Evolutionary conservation across 2,329 filamentous ascomycete species (phyloP).

Genomic region (Coccinonectria pachysandricola): DNA sequence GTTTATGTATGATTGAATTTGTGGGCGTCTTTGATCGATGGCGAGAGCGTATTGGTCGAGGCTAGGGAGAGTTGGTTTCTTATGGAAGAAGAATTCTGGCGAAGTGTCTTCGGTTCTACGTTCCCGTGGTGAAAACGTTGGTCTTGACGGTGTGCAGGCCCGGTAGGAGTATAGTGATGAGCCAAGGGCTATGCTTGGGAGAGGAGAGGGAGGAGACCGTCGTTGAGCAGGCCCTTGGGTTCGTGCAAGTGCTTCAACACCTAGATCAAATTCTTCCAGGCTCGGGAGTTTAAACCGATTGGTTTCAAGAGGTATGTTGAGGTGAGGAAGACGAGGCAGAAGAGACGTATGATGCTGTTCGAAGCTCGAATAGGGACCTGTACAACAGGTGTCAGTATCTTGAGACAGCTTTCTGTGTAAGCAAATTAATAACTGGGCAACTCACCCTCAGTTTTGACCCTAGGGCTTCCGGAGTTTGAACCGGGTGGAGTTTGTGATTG

Average conservation of each 20-base stretch:
- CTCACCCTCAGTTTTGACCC: constrained; percentile 23
- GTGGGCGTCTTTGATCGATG: constrained; percentile 9
- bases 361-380: constrained; percentile 13
- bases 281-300: constrained; percentile 23
- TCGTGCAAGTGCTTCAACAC: constrained; percentile 26
- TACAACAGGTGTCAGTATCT: neutral
- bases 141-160: constrained; percentile 6
- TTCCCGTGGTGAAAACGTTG: constrained; percentile 10
- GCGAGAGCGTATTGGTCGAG: constrained; percentile 11
- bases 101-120: constrained; percentile 5
- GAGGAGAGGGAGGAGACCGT: constrained; percentile 20
- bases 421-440: too few relatives aligned
- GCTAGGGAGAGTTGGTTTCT: constrained; percentile 8
- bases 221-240: constrained; percentile 19
- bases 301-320: constrained; percentile 8
- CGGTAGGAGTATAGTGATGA: constrained; percentile 12
- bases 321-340: constrained; percentile 13
- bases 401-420: too few relatives aligned
- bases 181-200: constrained; percentile 14
- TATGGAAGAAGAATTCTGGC: constrained; percentile 5
- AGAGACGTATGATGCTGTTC: constrained; percentile 17
- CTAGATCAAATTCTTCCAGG: constrained; percentile 28
- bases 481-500: constrained; percentile 16
- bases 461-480: constrained; percentile 25
- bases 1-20: constrained; percentile 11